A percentile compares a stretch with the other conserved stretches of the same genome.
Conservation (phyloP, 176 grass and related monocot genomes). For the Avena eriantha region DNA sequence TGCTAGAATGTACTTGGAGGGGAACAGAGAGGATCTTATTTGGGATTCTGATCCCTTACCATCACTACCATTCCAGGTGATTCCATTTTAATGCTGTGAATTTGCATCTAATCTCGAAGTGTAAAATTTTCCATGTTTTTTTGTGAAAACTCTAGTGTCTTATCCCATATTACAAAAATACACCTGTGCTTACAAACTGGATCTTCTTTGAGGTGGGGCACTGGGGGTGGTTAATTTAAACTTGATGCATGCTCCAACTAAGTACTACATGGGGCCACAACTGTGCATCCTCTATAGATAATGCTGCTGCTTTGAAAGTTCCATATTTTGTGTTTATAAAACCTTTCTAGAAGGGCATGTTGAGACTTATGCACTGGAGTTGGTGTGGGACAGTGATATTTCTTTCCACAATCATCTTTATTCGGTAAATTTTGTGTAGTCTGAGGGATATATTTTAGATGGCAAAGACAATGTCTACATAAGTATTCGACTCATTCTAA, state of each 20-base stretch:
- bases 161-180: constrained; percentile 16
- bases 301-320: not conserved
- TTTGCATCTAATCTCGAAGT: constrained; percentile 30
- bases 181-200: not conserved
- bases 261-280: not conserved
- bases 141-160: not conserved
- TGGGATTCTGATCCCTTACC: constrained; percentile 81
- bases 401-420: not conserved
- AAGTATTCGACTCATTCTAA: constrained; percentile 20
- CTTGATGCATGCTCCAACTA: constrained; percentile 8
- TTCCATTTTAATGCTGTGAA: constrained; percentile 42
- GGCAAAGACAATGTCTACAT: not conserved
- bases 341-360: constrained; percentile 15
- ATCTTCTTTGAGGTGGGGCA: not conserved
- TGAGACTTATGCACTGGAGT: not conserved
- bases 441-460: not conserved
- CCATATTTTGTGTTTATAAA: constrained; percentile 20
- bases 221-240: not conserved
- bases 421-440: not conserved
- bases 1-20: constrained; percentile 92
- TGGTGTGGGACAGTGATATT: constrained; percentile 1
- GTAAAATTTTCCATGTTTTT: constrained; percentile 16
- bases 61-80: constrained; percentile 94
- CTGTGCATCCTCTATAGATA: not conserved
- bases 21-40: constrained; percentile 73